Conservation (phyloP, 179 eudicot genomes). For the Patellifolia procumbens region DNA sequence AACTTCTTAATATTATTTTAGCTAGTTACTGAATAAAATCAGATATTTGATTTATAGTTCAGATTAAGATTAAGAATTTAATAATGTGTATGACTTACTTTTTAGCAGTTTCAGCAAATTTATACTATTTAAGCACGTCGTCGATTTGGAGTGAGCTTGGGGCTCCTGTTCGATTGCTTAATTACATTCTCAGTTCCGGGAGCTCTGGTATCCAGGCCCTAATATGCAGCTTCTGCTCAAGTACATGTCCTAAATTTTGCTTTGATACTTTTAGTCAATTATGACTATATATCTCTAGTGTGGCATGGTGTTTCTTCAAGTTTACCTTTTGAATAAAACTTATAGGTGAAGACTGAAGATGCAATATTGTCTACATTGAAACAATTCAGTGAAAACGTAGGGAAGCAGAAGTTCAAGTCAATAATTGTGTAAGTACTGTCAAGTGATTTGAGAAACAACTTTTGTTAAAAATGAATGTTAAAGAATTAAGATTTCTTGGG, state of each 20-base stretch:
- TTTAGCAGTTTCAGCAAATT: neutral
- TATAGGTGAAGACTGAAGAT: too few relatives aligned
- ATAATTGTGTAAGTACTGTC: neutral
- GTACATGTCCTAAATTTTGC: slow-evolving; percentile 36
- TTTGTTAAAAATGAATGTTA: neutral
- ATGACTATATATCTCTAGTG: neutral
- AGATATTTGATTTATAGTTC: too few relatives aligned
- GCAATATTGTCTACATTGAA: too few relatives aligned
- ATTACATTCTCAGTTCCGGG: slow-evolving; percentile 86
- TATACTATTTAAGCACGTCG: slow-evolving; percentile 74
- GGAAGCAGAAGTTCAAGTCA: too few relatives aligned
- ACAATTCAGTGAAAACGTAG: neutral
- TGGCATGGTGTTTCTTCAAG: neutral
- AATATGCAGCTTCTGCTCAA: slow-evolving; percentile 94
- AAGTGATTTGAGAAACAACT: neutral
- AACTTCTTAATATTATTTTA: too few relatives aligned
- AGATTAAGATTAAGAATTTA: neutral
- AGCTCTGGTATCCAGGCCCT: slow-evolving; percentile 87
- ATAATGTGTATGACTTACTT: neutral
- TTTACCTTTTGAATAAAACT: too few relatives aligned
- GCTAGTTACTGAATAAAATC: too few relatives aligned
- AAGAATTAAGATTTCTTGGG: neutral
- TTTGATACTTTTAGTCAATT: neutral
- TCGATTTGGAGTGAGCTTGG: slow-evolving; percentile 87
- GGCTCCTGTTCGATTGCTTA: slow-evolving; percentile 77